Percentiles rank a stretch among this genome's conserved stretches.
Evolutionary conservation across 2,329 filamentous ascomycete species (phyloP).

Genomic region (Neonectria neomacrospora): DNA sequence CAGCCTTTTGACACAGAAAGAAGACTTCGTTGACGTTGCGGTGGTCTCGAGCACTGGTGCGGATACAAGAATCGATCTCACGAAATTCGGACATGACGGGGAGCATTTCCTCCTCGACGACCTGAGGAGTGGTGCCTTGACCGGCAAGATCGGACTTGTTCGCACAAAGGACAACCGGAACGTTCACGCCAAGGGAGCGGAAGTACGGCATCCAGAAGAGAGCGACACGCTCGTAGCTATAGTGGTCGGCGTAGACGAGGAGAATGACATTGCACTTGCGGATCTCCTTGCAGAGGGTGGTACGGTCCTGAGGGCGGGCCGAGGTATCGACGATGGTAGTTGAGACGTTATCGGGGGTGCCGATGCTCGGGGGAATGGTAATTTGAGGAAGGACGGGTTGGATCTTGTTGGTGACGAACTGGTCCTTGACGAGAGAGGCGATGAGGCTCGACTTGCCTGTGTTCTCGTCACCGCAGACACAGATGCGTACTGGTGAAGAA

Average conservation of each 20-base stretch:
- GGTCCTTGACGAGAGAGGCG: constrained; percentile 94
- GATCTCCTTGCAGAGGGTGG: constrained; percentile 90
- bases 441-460: constrained; percentile 95
- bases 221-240: constrained; percentile 97
- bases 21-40: constrained; percentile 96
- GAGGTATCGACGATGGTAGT: constrained; percentile 98
- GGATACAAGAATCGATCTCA: constrained; percentile 97
- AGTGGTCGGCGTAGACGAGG: constrained; percentile 97
- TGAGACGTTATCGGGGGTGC: constrained; percentile 94
- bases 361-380: constrained; percentile 91
- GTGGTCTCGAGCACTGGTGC: constrained; percentile 91
- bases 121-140: constrained; percentile 80
- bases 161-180: constrained; percentile 94
- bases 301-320: constrained; percentile 91
- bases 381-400: constrained; percentile 94
- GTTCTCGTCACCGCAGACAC: constrained; percentile 95
- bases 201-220: constrained; percentile 99
- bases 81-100: constrained; percentile 99
- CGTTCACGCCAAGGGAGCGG: constrained; percentile 96
- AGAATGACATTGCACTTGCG: constrained; percentile 97
- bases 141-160: constrained; percentile 94
- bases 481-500: constrained; percentile 76
- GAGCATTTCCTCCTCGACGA: constrained; percentile 96
- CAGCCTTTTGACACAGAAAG: constrained; percentile 97
- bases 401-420: constrained; percentile 95